Percentiles rank a stretch among this genome's conserved stretches.
Conservation (phyloP, 2,329 filamentous ascomycete genomes). For the Coleophoma eucalyptorum region DNA sequence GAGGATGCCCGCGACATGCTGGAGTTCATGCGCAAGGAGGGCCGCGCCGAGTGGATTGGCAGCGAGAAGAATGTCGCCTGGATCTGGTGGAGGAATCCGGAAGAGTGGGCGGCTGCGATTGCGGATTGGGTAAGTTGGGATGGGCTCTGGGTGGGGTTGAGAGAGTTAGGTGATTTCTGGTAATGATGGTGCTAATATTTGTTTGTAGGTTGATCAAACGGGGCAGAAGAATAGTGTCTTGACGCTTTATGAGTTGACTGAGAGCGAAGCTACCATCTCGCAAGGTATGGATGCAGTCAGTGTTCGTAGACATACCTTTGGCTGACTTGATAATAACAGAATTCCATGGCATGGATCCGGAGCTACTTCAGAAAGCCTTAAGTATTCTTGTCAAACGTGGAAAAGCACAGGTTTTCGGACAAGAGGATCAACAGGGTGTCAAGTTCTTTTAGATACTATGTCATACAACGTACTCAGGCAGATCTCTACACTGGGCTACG, state of each 20-base stretch:
- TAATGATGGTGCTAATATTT: slow-evolving; percentile 4
- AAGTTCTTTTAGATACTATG: slow-evolving; percentile 78
- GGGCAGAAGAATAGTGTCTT: slow-evolving; percentile 85
- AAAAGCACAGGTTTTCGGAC: slow-evolving; percentile 90
- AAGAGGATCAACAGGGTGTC: slow-evolving; percentile 82
- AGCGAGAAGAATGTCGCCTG: slow-evolving; percentile 56
- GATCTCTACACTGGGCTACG: too few species aligned
- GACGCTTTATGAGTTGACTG: slow-evolving; percentile 85
- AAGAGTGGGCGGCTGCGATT: slow-evolving; percentile 83
- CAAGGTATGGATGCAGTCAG: slow-evolving; percentile 46
- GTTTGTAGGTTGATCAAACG: slow-evolving; percentile 65
- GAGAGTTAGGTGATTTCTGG: slow-evolving; percentile 1
- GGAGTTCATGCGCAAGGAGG: slow-evolving; percentile 55
- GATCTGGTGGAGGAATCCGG: slow-evolving; percentile 81
- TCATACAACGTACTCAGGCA: too few species aligned
- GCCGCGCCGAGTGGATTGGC: slow-evolving; percentile 62
- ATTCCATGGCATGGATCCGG: slow-evolving; percentile 83
- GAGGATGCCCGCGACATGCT: slow-evolving; percentile 55
- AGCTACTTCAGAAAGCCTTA: slow-evolving; percentile 75
- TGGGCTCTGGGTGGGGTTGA: not conserved
- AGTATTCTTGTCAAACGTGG: slow-evolving; percentile 81
- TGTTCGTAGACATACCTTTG: too few species aligned
- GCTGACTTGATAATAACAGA: slow-evolving; percentile 41
- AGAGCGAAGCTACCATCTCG: slow-evolving; percentile 76
- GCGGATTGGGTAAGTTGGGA: slow-evolving; percentile 63